Evolutionary conservation across 495 filamentous ascomycete species (phyloP).

Genomic region (Aspergillus sclerotioniger): DNA sequence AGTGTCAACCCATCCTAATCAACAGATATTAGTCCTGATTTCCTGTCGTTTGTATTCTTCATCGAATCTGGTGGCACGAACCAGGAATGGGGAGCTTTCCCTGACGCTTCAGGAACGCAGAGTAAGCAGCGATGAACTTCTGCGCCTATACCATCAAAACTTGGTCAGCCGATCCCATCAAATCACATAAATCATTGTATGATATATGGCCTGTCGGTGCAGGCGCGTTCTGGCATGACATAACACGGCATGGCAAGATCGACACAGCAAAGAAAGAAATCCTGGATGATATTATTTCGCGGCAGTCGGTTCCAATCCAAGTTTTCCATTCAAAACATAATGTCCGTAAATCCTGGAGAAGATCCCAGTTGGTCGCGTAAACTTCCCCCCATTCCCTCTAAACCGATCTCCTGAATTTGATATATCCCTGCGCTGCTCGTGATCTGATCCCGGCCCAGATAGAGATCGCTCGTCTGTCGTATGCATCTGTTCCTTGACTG

Average conservation of each 20-base stretch:
- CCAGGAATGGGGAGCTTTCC: constrained; percentile 97
- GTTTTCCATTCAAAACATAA: too few relatives aligned
- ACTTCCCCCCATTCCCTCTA: too few relatives aligned
- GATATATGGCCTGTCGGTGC: not conserved
- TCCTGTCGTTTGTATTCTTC: not conserved
- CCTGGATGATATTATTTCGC: too few relatives aligned
- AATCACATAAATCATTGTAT: not conserved
- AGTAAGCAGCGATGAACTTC: constrained; percentile 93
- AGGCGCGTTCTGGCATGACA: not conserved
- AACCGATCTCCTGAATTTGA: too few relatives aligned
- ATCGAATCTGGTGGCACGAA: constrained; percentile 31
- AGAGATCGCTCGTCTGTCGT: too few relatives aligned
- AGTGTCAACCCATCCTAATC: constrained; percentile 91
- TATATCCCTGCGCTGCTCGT: too few relatives aligned
- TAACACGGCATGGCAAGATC: not conserved
- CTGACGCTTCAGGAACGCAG: constrained; percentile 97
- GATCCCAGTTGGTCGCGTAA: too few relatives aligned
- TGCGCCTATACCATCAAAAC: constrained; percentile 60
- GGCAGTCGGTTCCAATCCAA: too few relatives aligned
- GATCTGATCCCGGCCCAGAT: too few relatives aligned
- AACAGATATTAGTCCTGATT: constrained; percentile 7
- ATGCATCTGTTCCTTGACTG: not conserved
- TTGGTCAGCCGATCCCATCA: constrained; percentile 17
- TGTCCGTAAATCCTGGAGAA: too few relatives aligned
- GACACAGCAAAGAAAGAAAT: too few relatives aligned